phyloP scores from a whole-genome alignment of 805 yeast genomes.

The Candida anglica region DNA sequence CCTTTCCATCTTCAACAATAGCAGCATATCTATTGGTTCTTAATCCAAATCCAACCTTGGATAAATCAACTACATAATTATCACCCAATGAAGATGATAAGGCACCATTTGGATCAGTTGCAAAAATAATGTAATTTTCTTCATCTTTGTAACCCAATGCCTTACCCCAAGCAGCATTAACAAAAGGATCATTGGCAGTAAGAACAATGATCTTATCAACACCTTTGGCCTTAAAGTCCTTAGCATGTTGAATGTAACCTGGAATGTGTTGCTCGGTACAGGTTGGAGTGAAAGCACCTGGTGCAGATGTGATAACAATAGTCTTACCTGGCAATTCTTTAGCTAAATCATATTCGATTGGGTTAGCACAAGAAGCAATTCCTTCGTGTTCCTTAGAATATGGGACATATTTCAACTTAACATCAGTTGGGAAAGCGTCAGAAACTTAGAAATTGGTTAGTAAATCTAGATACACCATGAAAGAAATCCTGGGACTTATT shows the following conservation, averaged over 20 bases:
- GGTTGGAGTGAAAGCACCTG: conserved; percentile 87
- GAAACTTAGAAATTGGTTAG: conserved; percentile 4
- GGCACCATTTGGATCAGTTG: conserved; percentile 59
- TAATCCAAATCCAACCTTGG: conserved; percentile 49
- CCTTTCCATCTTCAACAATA: conserved; percentile 50
- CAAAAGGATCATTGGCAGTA: conserved; percentile 71
- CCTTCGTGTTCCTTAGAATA: conserved; percentile 30
- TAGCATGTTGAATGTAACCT: conserved; percentile 49
- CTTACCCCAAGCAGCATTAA: conserved; percentile 65
- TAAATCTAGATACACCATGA: too few relatives aligned
- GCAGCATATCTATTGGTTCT: conserved; percentile 73
- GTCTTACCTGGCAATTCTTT: conserved; percentile 42
- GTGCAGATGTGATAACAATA: conserved; percentile 70
- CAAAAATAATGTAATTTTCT: conserved; percentile 46
- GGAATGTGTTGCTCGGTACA: conserved; percentile 73
- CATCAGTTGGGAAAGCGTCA: conserved; percentile 32
- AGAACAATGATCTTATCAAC: conserved; percentile 61
- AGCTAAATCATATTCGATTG: conserved; percentile 31
- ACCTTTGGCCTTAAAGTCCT: conserved; percentile 52
- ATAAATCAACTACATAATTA: conserved; percentile 43
- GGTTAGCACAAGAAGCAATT: conserved; percentile 37
- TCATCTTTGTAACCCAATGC: conserved; percentile 39
- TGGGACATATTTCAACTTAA: conserved; percentile 38
- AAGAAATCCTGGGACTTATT: background rate
- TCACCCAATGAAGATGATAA: conserved; percentile 62